phyloP scores from a whole-genome alignment of 192 early-diverging fungal genomes.

The Glomus cerebriforme region DNA sequence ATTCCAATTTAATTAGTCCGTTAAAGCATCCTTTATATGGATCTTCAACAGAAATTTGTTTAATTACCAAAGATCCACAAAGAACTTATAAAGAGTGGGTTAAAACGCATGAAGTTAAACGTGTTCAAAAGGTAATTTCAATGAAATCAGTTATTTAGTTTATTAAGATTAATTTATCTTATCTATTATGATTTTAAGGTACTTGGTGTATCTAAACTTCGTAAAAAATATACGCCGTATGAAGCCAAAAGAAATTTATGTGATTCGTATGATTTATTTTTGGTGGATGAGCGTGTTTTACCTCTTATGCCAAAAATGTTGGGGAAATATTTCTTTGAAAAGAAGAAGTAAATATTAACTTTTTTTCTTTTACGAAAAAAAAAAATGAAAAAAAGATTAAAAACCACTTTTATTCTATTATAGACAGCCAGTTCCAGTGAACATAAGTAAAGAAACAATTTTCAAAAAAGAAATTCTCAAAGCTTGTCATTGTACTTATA shows the following conservation, averaged over 20 bases:
- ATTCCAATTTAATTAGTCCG: constrained; percentile 45
- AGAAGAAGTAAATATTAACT: constrained; percentile 69
- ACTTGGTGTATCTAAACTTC: constrained; percentile 76
- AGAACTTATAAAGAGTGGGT: constrained; percentile 76
- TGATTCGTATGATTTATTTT: constrained; percentile 80
- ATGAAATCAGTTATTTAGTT: neutral
- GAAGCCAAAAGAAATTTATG: constrained; percentile 80
- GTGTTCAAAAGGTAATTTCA: constrained; percentile 59
- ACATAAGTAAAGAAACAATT: constrained; percentile 58
- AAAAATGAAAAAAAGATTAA: too few species aligned
- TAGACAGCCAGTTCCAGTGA: constrained; percentile 74
- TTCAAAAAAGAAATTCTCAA: constrained; percentile 63
- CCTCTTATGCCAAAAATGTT: constrained; percentile 73
- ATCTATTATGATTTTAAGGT: constrained; percentile 54
- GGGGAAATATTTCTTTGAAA: constrained; percentile 81
- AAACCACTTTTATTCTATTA: neutral
- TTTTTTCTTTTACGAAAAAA: too few species aligned
- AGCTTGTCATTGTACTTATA: constrained; percentile 65
- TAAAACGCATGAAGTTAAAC: constrained; percentile 58
- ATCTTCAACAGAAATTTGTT: constrained; percentile 74
- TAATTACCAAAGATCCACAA: constrained; percentile 88
- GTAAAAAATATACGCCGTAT: constrained; percentile 76
- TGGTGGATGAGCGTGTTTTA: constrained; percentile 84
- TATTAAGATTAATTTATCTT: neutral
- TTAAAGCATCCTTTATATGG: constrained; percentile 68